Evolutionary conservation across 257 asterid species (phyloP).

Genomic region (Penstemon barbatus): DNA sequence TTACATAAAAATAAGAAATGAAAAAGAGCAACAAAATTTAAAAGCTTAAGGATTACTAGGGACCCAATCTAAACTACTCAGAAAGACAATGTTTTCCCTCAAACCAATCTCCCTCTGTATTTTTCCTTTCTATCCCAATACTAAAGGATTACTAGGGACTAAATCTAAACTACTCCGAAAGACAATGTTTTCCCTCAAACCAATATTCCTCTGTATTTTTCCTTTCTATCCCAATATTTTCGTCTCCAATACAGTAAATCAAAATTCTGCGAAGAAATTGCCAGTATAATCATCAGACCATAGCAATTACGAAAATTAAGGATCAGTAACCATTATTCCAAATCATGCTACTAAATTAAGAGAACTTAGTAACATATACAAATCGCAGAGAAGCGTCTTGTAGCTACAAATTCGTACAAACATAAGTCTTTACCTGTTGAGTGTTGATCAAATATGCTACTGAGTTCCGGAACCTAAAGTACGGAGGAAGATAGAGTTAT

Average conservation of each 20-base stretch:
- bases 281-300: conserved; percentile 12
- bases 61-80: not conserved
- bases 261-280: not conserved
- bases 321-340: not conserved
- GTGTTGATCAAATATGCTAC: conserved; percentile 4
- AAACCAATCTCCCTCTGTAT: not conserved
- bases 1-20: not conserved
- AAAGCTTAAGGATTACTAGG: not conserved
- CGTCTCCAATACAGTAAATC: not conserved
- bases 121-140: not conserved
- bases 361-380: not conserved
- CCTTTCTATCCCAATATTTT: not conserved
- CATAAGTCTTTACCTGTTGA: conserved; percentile 28
- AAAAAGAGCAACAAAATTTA: not conserved
- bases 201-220: not conserved
- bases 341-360: not conserved
- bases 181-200: not conserved
- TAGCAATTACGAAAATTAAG: conserved; percentile 11
- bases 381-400: not conserved
- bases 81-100: not conserved
- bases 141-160: not conserved
- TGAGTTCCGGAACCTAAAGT: not conserved
- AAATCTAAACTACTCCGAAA: not conserved
- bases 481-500: conserved; percentile 28
- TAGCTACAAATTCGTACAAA: not conserved